These are phyloP conservation scores for Wickerhamiella kazuoi DNA, from an alignment of 805 yeast genomes.

Conservation along the genomic window DNA sequence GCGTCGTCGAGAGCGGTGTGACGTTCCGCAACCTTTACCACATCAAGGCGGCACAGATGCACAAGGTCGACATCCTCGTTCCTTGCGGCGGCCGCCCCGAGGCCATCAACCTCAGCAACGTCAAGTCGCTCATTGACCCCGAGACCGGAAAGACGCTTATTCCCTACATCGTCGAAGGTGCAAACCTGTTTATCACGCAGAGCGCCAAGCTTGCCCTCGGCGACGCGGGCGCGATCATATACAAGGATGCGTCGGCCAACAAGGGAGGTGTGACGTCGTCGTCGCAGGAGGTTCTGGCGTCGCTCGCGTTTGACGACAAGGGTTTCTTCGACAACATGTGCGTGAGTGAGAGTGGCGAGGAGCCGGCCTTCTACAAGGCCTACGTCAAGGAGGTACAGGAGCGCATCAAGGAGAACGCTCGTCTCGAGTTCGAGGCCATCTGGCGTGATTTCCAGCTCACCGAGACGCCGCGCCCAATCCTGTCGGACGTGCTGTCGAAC, in stretches of 20 bases:
- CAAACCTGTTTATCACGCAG: conserved; percentile 88
- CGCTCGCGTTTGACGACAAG: conserved; percentile 74
- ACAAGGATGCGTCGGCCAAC: conserved; percentile 93
- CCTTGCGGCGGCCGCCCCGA: conserved; percentile 99
- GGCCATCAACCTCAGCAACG: conserved; percentile 78
- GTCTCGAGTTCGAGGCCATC: conserved; percentile 66
- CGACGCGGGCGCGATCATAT: conserved; percentile 67
- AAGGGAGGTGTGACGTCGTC: conserved; percentile 98
- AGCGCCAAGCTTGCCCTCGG: conserved; percentile 78
- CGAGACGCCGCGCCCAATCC: conserved; percentile 38
- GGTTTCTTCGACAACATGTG: conserved; percentile 71
- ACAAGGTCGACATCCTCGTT: conserved; percentile 65
- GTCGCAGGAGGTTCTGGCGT: conserved; percentile 85
- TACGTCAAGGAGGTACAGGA: conserved; percentile 74
- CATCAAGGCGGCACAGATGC: conserved; percentile 46
- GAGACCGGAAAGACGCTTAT: conserved; percentile 53
- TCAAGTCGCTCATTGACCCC: conserved; percentile 51
- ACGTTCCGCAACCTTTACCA: conserved; percentile 85
- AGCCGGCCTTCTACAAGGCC: conserved; percentile 60
- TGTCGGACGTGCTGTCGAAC: conserved; percentile 68
- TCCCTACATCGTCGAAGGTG: conserved; percentile 93
- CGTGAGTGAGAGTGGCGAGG: conserved; percentile 30
- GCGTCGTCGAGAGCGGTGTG: conserved; percentile 61
- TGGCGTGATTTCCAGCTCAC: conserved; percentile 59
- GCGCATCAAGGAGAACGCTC: conserved; percentile 60